Evolutionary conservation across 1,139 yeast genomes (phyloP), one percentile per base, ranked within the genome.

Genomic region (Taiozyma sp.): DNA sequence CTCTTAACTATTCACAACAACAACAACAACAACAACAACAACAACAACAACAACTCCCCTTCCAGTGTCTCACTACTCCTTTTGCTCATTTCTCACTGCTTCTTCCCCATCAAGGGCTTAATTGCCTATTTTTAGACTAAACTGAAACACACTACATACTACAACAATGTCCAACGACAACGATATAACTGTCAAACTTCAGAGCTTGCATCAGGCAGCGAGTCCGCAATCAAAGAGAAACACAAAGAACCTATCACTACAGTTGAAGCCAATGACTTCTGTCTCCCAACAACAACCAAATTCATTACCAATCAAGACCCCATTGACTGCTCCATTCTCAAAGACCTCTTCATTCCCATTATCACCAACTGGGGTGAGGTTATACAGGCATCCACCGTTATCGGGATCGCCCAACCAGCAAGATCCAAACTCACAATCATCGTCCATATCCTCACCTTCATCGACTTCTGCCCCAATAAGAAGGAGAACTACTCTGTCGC

Each of bases 361-460:
- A 23, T 41, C 56, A 2, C 51, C 52, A 13, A 44, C 53, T 6
- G 39, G 43, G 13, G 51, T 52, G 19, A 53, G 55, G 34, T 44
- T 62, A 2, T 62, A 55, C 46, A 57, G 64, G 51, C 65, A 58
- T 46, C 65, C 64, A 5, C 60, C 65, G 3, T 41, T 59, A 8
- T 50, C 58, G 2, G 19, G 19, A 19, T 19, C 19, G 19, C 19
- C 19, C 19, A 19, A 19, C 19, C 19, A 19, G 19, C 19, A 19
- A 19, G 19, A 48, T 30, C 19, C 27, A 13, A 43, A 42, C 23
- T 27, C 22, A 14, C 23, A 38, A 5, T 22, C 24, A 19, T 24
- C 16, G 19, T 16, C 30, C 9, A 27, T 27, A 9, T 13, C 19
- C 8, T 9, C 30, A 7, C 27, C n/a, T 19, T 19, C 19, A 23